Evolutionary conservation across 495 filamentous ascomycete species (phyloP), one percentile per base, ranked within the genome.

Genomic region (Evernia prunastri): DNA sequence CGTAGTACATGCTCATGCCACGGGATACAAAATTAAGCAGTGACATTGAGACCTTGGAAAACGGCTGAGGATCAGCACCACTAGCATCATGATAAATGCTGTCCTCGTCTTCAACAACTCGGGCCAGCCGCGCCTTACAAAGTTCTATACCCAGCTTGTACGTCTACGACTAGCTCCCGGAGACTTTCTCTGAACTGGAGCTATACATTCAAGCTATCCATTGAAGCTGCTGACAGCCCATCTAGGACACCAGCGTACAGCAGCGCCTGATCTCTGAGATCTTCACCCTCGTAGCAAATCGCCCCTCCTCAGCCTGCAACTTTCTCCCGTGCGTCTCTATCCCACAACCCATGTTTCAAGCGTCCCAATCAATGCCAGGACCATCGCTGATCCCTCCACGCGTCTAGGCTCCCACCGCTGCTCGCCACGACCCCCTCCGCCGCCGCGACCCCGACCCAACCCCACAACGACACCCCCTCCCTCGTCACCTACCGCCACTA

Each of bases 91-190:
- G 94, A 97, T 99, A 77, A 99, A 97, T 82, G 94, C 94, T 40
- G 91, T 99, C 58, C 82, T 99, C 47, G 92, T 99, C 72, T 99
- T 99, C 82, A 99, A 99, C 74, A 96, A 96, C 75, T 89, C 89
- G 64, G 94, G 94, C 65, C 92, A 97, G 72, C 93, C 94, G 20
- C 89, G 94, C 39, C 84, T 99, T 64, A 97, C 93, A 65, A 97
- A 97, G 71, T 99, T 99, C 81, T 99, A 99, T 75, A 96, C 94
- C 17, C 93, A 97, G 72, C 88, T 99, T 58, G 94, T 97, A 75
- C 56, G 81, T 58, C 53, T 29, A 27, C 40, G 29, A 47, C 27
- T 23, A 12, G 15, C 39, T 23, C 49, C 12, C 4, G 7, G n/a
- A n/a, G n/a, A n/a, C n/a, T n/a, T n/a, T n/a, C n/a, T n/a, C n/a